A percentile compares a stretch with the other conserved stretches of the same genome.
Conservation (phyloP, 2,329 filamentous ascomycete genomes). For the Colletotrichum echinochloae region DNA sequence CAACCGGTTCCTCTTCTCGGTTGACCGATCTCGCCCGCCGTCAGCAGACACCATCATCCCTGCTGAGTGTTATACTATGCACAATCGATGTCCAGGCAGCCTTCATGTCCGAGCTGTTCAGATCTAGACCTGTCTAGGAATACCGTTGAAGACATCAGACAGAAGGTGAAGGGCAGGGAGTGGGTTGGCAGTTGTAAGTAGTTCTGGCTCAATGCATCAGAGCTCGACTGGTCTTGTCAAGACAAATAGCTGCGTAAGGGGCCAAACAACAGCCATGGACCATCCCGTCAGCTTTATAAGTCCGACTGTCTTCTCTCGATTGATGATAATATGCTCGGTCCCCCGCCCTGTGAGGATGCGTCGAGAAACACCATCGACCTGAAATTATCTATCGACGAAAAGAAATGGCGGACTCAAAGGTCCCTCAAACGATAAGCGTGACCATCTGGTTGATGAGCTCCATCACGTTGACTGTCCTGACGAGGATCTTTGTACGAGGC, state of each 20-base stretch:
- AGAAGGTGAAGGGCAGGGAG: conserved; percentile 16
- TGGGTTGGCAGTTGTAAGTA: conserved; percentile 18
- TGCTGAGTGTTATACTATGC: background rate
- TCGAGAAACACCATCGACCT: conserved; percentile 26
- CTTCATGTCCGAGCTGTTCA: conserved; percentile 16
- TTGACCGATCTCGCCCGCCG: conserved; percentile 3
- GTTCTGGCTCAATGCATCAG: conserved; percentile 22
- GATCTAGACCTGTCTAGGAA: conserved; percentile 4
- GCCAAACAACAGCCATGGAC: conserved; percentile 31
- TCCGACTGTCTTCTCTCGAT: background rate
- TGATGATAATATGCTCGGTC: conserved; percentile 25
- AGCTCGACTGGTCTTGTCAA: conserved; percentile 13
- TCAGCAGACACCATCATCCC: conserved; percentile 13
- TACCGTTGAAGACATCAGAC: conserved; percentile 38
- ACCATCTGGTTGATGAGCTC: conserved; percentile 32
- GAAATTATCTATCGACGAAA: conserved; percentile 28
- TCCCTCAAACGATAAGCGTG: conserved; percentile 35
- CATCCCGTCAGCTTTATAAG: conserved; percentile 14
- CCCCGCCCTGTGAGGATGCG: conserved; percentile 4
- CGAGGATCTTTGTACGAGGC: conserved; percentile 37
- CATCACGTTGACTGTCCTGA: conserved; percentile 33
- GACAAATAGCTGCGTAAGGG: conserved; percentile 20
- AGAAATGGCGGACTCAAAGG: conserved; percentile 38
- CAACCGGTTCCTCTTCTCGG: conserved; percentile 4
- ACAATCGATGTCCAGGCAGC: conserved; percentile 13